A percentile compares a stretch with the other conserved stretches of the same genome.
phyloP scores from a whole-genome alignment of 495 filamentous ascomycete genomes.

The Neurospora sp. region DNA sequence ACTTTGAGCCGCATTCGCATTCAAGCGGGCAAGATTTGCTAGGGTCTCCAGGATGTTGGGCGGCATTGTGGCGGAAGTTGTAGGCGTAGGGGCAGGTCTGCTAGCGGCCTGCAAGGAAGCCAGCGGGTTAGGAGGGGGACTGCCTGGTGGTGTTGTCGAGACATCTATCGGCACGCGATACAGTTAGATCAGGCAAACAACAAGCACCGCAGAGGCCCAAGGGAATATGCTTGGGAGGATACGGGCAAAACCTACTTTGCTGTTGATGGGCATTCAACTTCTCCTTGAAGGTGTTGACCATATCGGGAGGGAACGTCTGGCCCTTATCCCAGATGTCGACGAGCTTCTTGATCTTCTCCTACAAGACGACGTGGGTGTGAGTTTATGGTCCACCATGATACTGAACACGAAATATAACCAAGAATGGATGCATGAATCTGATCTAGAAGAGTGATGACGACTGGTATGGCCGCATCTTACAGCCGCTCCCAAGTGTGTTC shows the following conservation, averaged over 20 bases:
- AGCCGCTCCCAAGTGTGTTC: neutral
- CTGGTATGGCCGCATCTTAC: neutral
- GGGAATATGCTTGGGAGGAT: neutral
- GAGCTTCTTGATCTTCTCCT: slow-evolving; percentile 95
- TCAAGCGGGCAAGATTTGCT: slow-evolving; percentile 78
- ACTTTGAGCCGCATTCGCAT: slow-evolving; percentile 50
- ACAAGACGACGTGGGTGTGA: slow-evolving; percentile 36
- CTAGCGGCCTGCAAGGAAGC: slow-evolving; percentile 8
- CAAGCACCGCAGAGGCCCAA: neutral
- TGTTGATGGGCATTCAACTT: slow-evolving; percentile 55
- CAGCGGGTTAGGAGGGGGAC: slow-evolving; percentile 48
- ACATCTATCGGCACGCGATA: slow-evolving; percentile 41
- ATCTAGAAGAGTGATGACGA: neutral
- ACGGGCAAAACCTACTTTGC: slow-evolving; percentile 50
- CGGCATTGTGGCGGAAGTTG: slow-evolving; percentile 15
- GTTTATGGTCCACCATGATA: slow-evolving; percentile 20
- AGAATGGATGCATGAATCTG: neutral
- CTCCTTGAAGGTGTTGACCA: slow-evolving; percentile 80
- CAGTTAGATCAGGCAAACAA: slow-evolving; percentile 19
- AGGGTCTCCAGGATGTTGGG: slow-evolving; percentile 68
- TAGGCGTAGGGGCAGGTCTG: slow-evolving; percentile 14
- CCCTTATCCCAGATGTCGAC: slow-evolving; percentile 97
- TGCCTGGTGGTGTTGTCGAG: slow-evolving; percentile 74
- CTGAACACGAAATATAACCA: neutral
- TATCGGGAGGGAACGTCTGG: slow-evolving; percentile 71